Evolutionary conservation across 495 filamentous ascomycete species (phyloP).

Genomic region (Astrocystis sublimbata): DNA sequence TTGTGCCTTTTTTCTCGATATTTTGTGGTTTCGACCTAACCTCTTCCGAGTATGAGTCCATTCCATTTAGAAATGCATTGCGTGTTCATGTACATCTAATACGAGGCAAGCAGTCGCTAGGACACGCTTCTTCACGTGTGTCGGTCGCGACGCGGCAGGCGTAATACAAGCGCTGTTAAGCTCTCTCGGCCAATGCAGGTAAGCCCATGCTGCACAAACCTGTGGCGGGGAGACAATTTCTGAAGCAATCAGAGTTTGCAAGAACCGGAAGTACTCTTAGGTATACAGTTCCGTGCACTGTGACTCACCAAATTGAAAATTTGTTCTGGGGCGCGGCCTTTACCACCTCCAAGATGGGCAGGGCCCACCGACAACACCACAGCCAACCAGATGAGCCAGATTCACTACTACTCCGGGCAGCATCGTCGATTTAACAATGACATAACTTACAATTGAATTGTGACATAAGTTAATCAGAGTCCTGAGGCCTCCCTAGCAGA

Average conservation of each 20-base stretch:
- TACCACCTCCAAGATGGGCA: too few relatives aligned
- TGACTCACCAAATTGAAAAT: conserved; percentile 3
- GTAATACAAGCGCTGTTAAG: conserved; percentile 15
- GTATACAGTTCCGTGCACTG: conserved; percentile 12
- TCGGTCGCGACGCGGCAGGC: neutral
- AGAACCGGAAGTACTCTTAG: conserved; percentile 3
- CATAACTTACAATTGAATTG: too few relatives aligned
- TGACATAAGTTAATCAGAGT: too few relatives aligned
- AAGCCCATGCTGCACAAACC: conserved; percentile 10
- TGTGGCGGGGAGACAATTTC: neutral
- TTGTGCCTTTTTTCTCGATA: neutral
- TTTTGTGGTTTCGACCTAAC: neutral
- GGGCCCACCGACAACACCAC: too few relatives aligned
- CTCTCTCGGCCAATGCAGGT: conserved; percentile 13
- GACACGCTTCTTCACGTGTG: neutral
- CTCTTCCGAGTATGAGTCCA: neutral
- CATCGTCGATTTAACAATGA: too few relatives aligned
- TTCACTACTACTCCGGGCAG: too few relatives aligned
- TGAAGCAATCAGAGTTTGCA: neutral
- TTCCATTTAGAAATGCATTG: too few relatives aligned
- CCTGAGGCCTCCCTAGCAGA: too few relatives aligned
- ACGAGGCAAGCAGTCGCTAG: neutral
- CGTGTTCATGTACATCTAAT: too few relatives aligned
- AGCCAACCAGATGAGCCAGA: too few relatives aligned
- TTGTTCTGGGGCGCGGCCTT: too few relatives aligned